phyloP scores from a whole-genome alignment of 164 flowering plant genomes.

The Saururus chinensis region DNA sequence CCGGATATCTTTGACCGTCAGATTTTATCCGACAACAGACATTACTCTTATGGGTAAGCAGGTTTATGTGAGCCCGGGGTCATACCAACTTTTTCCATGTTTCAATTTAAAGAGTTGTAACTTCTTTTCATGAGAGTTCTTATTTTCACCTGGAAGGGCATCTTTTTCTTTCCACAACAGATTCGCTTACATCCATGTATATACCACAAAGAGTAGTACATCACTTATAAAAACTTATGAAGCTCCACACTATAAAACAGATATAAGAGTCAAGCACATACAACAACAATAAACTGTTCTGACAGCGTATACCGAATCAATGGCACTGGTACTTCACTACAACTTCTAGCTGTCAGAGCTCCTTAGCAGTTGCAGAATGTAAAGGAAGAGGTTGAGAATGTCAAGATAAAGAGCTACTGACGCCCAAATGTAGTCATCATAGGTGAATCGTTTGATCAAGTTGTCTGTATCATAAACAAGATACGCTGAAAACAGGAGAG shows the following conservation, averaged over 20 bases:
- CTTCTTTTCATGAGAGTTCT: no score
- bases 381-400: constrained; percentile 82
- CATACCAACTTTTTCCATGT: no score
- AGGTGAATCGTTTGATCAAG: constrained; percentile 84
- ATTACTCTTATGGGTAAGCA: no score
- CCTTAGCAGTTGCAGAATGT: constrained; percentile 71
- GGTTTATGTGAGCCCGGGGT: no score
- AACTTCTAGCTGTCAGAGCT: constrained; percentile 25
- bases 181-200: no score
- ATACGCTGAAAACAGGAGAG: constrained; percentile 79
- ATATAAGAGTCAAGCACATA: not conserved
- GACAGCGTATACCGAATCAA: not conserved
- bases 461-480: constrained; percentile 87
- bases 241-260: not conserved
- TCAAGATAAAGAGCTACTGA: constrained; percentile 84
- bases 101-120: no score
- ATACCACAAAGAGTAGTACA: no score
- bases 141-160: no score
- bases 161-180: no score
- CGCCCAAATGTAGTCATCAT: constrained; percentile 94
- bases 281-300: not conserved
- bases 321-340: not conserved
- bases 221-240: no score
- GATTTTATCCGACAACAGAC: no score
- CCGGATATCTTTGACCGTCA: no score